A percentile compares a stretch with the other conserved stretches of the same genome.
phyloP scores from a whole-genome alignment of 1,139 yeast species.

The Nakaseomyces bracarensis region DNA sequence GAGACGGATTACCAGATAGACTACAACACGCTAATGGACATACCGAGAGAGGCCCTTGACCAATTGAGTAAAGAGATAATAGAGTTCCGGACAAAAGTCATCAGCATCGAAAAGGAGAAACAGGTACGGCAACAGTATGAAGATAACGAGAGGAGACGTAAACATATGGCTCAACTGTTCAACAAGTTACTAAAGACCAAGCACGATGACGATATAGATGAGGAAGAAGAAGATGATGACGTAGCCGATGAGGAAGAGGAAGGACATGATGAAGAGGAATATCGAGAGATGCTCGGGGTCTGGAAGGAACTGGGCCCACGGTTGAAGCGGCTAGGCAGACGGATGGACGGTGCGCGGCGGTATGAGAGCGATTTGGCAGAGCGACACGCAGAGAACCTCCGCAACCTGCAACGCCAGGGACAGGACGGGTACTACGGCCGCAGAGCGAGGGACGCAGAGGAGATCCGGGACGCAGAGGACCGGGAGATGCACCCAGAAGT shows the following conservation, averaged over 20 bases:
- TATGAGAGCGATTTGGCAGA: conserved; percentile 18
- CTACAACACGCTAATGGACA: conserved; percentile 50
- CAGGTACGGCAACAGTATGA: conserved; percentile 43
- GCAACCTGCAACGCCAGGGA: conserved; percentile 22
- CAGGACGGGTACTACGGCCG: conserved; percentile 26
- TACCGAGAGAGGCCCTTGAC: conserved; percentile 53
- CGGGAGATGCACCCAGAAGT: conserved; percentile 12
- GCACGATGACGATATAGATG: conserved; percentile 18
- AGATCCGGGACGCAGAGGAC: conserved; percentile 22
- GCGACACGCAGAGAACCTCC: conserved; percentile 18
- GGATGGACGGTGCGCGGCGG: conserved; percentile 19
- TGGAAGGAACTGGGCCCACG: conserved; percentile 20
- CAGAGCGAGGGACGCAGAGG: conserved; percentile 18
- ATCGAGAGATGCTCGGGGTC: conserved; percentile 20
- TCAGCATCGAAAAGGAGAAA: conserved; percentile 49
- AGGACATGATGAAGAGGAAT: conserved; percentile 23
- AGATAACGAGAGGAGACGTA: conserved; percentile 47
- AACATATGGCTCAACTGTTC: conserved; percentile 43
- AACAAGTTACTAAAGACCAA: conserved; percentile 33
- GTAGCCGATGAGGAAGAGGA: conserved; percentile 22
- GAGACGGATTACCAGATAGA: conserved; percentile 45
- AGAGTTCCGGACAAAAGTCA: conserved; percentile 53
- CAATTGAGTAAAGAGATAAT: conserved; percentile 50
- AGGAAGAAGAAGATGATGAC: conserved; percentile 20
- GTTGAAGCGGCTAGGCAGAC: conserved; percentile 19